Evolutionary conservation across 2,329 filamentous ascomycete genomes (phyloP).

Genomic region (Microcyclospora tardicrescens): DNA sequence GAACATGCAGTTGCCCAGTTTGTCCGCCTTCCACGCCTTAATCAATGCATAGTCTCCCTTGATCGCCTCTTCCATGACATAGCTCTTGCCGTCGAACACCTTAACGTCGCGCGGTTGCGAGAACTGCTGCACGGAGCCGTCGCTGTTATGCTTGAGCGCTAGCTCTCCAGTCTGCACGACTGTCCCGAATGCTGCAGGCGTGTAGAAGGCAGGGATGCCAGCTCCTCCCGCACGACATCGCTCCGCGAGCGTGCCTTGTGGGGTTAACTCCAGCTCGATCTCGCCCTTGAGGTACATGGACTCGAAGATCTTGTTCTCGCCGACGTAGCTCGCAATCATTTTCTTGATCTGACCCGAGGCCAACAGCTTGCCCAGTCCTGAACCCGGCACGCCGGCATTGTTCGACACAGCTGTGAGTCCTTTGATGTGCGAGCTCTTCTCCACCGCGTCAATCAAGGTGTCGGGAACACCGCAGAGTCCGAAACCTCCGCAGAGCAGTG

Average conservation of each 20-base stretch:
- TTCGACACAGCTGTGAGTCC: slow-evolving; percentile 66
- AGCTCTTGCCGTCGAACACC: slow-evolving; percentile 58
- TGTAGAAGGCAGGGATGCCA: slow-evolving; percentile 71
- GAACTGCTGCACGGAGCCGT: slow-evolving; percentile 49
- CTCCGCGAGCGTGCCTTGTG: slow-evolving; percentile 63
- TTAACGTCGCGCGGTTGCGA: slow-evolving; percentile 56
- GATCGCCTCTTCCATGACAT: slow-evolving; percentile 65
- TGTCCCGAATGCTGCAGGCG: slow-evolving; percentile 55
- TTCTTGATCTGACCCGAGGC: slow-evolving; percentile 57
- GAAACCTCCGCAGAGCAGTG: slow-evolving; percentile 64
- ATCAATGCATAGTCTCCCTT: slow-evolving; percentile 66
- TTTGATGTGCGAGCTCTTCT: slow-evolving; percentile 42
- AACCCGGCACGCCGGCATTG: slow-evolving; percentile 60
- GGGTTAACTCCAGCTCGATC: slow-evolving; percentile 62
- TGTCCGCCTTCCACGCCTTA: slow-evolving; percentile 63
- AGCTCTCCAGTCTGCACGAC: slow-evolving; percentile 57
- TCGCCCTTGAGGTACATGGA: slow-evolving; percentile 62
- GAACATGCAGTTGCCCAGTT: slow-evolving; percentile 67
- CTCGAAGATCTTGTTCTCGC: slow-evolving; percentile 65
- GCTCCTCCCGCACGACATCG: slow-evolving; percentile 59
- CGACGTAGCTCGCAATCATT: slow-evolving; percentile 63
- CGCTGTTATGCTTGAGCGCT: slow-evolving; percentile 47
- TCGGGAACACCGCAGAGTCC: slow-evolving; percentile 67
- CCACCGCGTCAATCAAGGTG: slow-evolving; percentile 58
- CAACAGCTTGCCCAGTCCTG: slow-evolving; percentile 56